Conservation (phyloP, 768 basidiomycete species). For the Suillus discolor region DNA sequence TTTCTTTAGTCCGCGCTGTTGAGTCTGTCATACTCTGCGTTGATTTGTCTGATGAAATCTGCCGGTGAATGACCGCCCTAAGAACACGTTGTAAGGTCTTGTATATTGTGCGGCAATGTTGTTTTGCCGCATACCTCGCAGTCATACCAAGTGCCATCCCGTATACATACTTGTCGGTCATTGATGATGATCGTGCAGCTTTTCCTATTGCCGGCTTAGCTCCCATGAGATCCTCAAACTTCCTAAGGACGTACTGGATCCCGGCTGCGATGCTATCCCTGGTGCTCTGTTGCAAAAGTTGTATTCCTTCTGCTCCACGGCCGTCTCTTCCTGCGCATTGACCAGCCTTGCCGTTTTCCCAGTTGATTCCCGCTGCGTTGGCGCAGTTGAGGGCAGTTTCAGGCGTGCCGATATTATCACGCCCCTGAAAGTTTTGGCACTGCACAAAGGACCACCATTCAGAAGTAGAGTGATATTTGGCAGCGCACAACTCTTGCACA, state of each 20-base stretch:
- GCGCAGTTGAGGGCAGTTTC: conserved; percentile 71
- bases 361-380: conserved; percentile 61
- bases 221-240: conserved; percentile 7
- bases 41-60: conserved; percentile 81
- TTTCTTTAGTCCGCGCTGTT: conserved; percentile 42
- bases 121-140: conserved; percentile 60
- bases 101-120: conserved; percentile 1
- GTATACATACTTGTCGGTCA: conserved; percentile 66
- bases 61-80: conserved; percentile 73
- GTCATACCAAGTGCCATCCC: conserved; percentile 76
- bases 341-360: conserved; percentile 60
- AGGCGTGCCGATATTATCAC: conserved; percentile 62
- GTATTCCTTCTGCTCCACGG: conserved; percentile 60
- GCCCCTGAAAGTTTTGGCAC: conserved; percentile 73
- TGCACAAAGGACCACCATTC: conserved; percentile 84
- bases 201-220: conserved; percentile 47
- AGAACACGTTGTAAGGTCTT: conserved; percentile 6
- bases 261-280: conserved; percentile 43
- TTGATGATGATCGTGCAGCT: conserved; percentile 89
- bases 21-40: conserved; percentile 67
- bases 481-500: conserved; percentile 84
- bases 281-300: conserved; percentile 66
- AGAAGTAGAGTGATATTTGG: conserved; percentile 53
- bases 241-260: conserved; percentile 52
- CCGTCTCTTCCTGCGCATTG: conserved; percentile 64